Evolutionary conservation across 164 flowering plant species (phyloP).

Genomic region (Hamamelis virginiana): DNA sequence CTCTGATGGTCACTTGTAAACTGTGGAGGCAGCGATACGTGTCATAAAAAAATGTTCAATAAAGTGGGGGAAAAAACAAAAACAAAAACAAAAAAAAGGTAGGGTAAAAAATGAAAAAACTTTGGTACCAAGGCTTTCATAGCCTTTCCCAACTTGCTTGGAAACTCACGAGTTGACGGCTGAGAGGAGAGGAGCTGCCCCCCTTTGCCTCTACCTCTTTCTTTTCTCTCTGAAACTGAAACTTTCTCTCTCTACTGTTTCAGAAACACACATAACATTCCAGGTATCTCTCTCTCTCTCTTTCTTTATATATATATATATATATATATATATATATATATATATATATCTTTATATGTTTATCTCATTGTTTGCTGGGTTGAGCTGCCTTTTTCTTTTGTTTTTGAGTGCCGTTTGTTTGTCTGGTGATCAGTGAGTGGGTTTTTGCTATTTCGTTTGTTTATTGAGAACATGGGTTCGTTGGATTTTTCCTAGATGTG

Average conservation of each 20-base stretch:
- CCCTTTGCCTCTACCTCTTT: slow-evolving; percentile 2
- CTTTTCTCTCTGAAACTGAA: neutral
- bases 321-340: neutral
- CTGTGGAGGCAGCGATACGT: slow-evolving; percentile 14
- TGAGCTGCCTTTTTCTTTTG: neutral
- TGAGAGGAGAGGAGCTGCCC: slow-evolving; percentile 22
- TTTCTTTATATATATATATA: neutral
- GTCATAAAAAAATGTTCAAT: neutral
- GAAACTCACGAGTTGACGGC: slow-evolving; percentile 20
- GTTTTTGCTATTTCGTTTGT: neutral
- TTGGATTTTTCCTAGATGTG: neutral
- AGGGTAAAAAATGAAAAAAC: neutral
- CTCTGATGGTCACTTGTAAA: neutral
- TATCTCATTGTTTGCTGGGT: neutral
- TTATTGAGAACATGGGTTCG: neutral
- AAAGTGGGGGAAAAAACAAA: no score
- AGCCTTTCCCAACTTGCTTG: slow-evolving; percentile 20
- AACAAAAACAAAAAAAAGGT: neutral
- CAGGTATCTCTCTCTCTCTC: slow-evolving; percentile 9
- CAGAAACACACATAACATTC: neutral
- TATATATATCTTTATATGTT: neutral
- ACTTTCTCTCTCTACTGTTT: neutral
- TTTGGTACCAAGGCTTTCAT: neutral
- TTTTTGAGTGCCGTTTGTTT: neutral
- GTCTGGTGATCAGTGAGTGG: neutral